Percentiles rank a stretch among this genome's conserved stretches.
Conservation (phyloP, 2,329 filamentous ascomycete genomes). For the Fusarium albosuccineum region DNA sequence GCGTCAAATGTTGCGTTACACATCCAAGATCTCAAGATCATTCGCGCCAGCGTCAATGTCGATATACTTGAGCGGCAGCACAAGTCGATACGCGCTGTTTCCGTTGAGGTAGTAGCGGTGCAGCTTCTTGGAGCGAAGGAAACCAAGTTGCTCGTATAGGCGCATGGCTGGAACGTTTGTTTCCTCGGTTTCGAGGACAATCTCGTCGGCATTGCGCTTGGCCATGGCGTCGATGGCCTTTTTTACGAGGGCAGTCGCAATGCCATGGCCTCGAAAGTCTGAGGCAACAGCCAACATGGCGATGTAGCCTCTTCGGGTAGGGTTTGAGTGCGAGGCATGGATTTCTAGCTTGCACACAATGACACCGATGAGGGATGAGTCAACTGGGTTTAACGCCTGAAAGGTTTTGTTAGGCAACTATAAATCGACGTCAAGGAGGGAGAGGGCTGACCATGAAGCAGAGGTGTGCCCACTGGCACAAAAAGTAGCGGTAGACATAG, state of each 20-base stretch:
- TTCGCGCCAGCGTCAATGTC: constrained; percentile 57
- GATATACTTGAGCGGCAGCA: constrained; percentile 78
- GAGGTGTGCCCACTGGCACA: constrained; percentile 98
- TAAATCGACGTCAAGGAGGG: background rate
- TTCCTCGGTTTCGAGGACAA: constrained; percentile 96
- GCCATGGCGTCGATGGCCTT: constrained; percentile 94
- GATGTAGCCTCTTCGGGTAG: constrained; percentile 89
- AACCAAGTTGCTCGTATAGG: constrained; percentile 92
- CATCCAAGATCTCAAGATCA: constrained; percentile 51
- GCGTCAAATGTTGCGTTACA: constrained; percentile 16
- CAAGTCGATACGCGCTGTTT: constrained; percentile 90
- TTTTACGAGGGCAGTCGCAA: constrained; percentile 89
- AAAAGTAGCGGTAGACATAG: constrained; percentile 98
- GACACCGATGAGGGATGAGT: constrained; percentile 82
- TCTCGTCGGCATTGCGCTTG: constrained; percentile 85
- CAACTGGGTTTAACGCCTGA: constrained; percentile 71
- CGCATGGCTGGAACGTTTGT: constrained; percentile 91
- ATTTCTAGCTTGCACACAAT: constrained; percentile 95
- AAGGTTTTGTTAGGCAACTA: constrained; percentile 26
- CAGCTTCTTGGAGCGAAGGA: constrained; percentile 90
- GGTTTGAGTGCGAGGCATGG: constrained; percentile 83
- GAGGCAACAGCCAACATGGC: constrained; percentile 96
- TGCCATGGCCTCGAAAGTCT: constrained; percentile 83
- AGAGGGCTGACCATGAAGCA: constrained; percentile 83
- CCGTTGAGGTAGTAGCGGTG: constrained; percentile 98